Conservation (phyloP, 2,329 filamentous ascomycete genomes). For the Arthrobotrys pseudoclavata region DNA sequence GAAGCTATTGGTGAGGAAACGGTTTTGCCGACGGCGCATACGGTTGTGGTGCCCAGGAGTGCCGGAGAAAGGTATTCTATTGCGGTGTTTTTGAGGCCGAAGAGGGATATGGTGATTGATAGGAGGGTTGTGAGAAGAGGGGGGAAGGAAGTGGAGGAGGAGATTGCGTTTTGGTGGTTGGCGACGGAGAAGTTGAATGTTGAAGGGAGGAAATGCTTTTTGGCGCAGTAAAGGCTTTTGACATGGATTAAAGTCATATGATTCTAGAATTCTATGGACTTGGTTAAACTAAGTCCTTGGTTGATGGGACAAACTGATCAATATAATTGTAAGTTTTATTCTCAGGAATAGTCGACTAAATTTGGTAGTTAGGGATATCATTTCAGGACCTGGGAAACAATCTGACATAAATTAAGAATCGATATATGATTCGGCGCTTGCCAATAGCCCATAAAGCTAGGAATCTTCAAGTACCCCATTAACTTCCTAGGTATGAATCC, state of each 20-base stretch:
- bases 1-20: constrained; percentile 26
- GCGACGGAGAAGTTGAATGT: constrained; percentile 41
- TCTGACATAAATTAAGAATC: no score
- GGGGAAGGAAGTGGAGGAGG: constrained; percentile 24
- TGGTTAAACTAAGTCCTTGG: no score
- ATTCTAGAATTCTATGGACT: no score
- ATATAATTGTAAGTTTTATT: no score
- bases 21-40: constrained; percentile 49
- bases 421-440: no score
- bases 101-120: constrained; percentile 29
- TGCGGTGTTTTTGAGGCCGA: constrained; percentile 44
- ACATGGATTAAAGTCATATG: no score
- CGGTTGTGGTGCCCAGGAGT: constrained; percentile 33
- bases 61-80: constrained; percentile 41
- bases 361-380: no score
- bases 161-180: constrained; percentile 46
- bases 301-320: neutral
- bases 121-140: constrained; percentile 7
- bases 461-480: neutral
- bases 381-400: no score
- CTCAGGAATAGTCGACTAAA: no score
- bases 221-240: constrained; percentile 1
- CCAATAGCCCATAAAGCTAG: no score
- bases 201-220: constrained; percentile 45
- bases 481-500: neutral